phyloP scores from a whole-genome alignment of 169 alveolate genomes.

The Cryptosporidium canis region DNA sequence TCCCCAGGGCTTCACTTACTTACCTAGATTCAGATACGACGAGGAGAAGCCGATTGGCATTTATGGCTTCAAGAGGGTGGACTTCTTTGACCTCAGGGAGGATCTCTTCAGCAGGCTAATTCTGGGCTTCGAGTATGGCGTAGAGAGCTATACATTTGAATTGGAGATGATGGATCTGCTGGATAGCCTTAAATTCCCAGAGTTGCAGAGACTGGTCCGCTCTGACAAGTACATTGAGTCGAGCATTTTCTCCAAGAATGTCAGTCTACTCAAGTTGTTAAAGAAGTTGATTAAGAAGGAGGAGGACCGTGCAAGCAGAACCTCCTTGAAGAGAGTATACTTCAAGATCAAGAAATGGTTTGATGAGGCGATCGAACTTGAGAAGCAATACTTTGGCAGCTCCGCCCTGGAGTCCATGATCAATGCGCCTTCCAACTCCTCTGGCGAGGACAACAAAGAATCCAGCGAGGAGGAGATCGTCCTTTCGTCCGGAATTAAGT shows the following conservation, averaged over 20 bases:
- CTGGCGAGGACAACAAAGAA: not conserved
- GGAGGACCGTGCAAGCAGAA: not conserved
- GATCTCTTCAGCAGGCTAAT: not conserved
- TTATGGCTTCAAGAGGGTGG: constrained; percentile 8
- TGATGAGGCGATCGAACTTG: not conserved
- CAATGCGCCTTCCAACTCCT: not conserved
- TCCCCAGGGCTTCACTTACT: not conserved
- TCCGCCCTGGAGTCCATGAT: not conserved
- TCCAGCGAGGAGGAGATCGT: not conserved
- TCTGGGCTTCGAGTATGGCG: not conserved
- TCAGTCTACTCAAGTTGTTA: not conserved
- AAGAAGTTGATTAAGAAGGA: not conserved
- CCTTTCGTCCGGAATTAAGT: not conserved
- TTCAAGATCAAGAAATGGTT: not conserved
- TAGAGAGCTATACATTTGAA: not conserved
- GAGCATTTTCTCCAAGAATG: constrained; percentile 15
- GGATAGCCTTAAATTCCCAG: not conserved
- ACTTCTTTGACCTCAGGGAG: not conserved
- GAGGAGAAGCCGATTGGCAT: not conserved
- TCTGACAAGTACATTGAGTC: not conserved
- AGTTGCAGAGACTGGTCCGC: not conserved
- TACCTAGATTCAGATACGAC: constrained; percentile 4
- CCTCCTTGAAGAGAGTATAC: not conserved
- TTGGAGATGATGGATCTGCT: not conserved
- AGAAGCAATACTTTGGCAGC: not conserved